Evolutionary conservation across 2,329 filamentous ascomycete genomes (phyloP), one percentile per base, ranked within the genome.

Genomic region (Ceratocystis smalleyi): DNA sequence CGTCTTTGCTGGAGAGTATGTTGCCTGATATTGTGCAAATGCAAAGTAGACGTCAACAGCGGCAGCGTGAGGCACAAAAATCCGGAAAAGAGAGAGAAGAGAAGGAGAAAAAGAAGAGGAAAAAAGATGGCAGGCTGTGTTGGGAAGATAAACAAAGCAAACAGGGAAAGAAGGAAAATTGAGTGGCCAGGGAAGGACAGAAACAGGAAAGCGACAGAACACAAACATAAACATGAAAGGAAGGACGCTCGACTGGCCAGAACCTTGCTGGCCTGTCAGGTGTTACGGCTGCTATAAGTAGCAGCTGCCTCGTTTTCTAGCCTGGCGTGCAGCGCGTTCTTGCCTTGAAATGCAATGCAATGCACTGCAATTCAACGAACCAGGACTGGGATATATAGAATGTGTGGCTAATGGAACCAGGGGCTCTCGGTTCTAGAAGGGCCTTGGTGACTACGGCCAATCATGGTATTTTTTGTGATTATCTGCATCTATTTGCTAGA

Each of bases 91-190:
- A 65, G 45, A 59, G 59, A 67, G 59, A 67, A 43, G 30, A 27
- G 22, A 17, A 55, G 43, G 59, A 30, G 55, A 54, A 63, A 62
- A 49, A 63, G 59, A 65, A 67, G 65, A 65, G 66, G 69, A 69
- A 67, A 64, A 49, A 62, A 62, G 62, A 63, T 7, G 43, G 60
- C 60, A 43, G 43, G 43, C 24, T 22, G 17, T 15, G 43, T 62
- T 51, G 4, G 40, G 51, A 49, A 61, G 40, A 45, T 43, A 61
- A 32, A 62, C 40, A 62, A 49, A 47, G 60, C n/a, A 49, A 22
- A 49, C 19, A 32, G 43, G 60, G 49, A 62, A 62, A 49, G 30
- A 40, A 24, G 12, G 43, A 30, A 62, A 62, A 62, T 62, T 62
- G 60, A 62, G 60, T 62, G 60, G 43, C 24, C 43, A 51, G 43